phyloP scores from a whole-genome alignment of 2,329 filamentous ascomycete genomes.

The Nemania sp. region DNA sequence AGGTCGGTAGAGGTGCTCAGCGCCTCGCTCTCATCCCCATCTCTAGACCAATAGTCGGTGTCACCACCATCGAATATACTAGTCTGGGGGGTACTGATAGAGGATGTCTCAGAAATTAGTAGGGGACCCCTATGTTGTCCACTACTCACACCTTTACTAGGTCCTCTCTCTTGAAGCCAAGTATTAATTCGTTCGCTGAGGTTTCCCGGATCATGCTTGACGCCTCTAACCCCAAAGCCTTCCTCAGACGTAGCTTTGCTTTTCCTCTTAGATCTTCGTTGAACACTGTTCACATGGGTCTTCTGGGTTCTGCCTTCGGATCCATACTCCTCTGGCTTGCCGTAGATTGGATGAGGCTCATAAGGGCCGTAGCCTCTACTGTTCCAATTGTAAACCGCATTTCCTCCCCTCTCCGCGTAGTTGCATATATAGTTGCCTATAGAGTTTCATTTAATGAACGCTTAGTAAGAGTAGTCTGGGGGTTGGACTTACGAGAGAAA shows the following conservation, averaged over 20 bases:
- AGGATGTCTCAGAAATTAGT: not conserved
- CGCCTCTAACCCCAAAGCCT: not conserved
- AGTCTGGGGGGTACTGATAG: not conserved
- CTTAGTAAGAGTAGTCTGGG: not conserved
- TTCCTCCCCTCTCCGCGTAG: not conserved
- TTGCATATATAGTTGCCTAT: not conserved
- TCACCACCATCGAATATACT: not conserved
- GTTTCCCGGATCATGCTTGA: not conserved
- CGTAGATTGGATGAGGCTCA: not conserved
- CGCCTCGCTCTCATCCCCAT: not conserved
- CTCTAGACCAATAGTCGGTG: not conserved
- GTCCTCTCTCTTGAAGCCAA: not conserved
- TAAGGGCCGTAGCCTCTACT: not conserved
- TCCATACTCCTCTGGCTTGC: not conserved
- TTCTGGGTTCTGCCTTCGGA: not conserved
- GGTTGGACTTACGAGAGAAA: not conserved
- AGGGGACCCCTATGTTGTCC: not conserved
- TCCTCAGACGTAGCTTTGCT: not conserved
- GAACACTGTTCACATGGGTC: not conserved
- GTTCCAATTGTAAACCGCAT: constrained; percentile 7
- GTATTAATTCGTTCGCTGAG: not conserved
- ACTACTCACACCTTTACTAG: not conserved
- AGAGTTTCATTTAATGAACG: not conserved
- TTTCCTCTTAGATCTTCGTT: not conserved
- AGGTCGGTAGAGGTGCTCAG: not conserved